Percentiles rank a stretch among this genome's conserved stretches.
These are phyloP conservation scores for Pigoraptor vietnamica DNA, from an alignment of 78 protist genomes.

Conservation along the genomic window DNA sequence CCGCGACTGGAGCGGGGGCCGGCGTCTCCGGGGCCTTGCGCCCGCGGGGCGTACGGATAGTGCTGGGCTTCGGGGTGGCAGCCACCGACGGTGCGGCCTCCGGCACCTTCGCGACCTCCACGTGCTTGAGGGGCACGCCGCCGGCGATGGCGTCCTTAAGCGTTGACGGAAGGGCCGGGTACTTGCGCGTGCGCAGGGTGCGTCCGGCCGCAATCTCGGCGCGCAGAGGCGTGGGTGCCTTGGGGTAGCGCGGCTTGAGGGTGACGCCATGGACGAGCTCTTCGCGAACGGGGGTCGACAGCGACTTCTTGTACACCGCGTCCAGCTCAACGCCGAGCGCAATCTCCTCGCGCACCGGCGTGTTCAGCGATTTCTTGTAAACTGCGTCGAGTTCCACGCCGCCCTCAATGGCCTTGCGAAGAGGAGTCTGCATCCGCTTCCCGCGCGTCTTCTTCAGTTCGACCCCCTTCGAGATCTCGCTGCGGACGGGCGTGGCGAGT, in stretches of 20 bases:
- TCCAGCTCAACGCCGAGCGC: not conserved
- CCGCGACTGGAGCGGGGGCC: not conserved
- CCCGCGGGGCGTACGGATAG: too few species aligned
- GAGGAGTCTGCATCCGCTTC: not conserved
- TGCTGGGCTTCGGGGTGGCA: too few species aligned
- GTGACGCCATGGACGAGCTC: not conserved
- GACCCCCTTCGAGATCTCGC: not conserved
- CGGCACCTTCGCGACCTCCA: too few species aligned
- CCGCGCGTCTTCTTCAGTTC: not conserved
- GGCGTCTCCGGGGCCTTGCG: not conserved
- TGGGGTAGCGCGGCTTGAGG: not conserved
- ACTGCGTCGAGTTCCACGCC: not conserved
- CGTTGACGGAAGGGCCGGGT: not conserved
- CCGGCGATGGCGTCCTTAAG: too few species aligned
- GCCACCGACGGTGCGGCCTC: too few species aligned
- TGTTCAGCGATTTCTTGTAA: not conserved
- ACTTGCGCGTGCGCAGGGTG: not conserved
- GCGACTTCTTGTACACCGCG: not conserved
- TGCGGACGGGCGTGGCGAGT: conserved; percentile 18
- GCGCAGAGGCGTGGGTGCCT: not conserved
- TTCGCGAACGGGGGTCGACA: not conserved
- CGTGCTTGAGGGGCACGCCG: too few species aligned
- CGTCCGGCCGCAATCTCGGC: not conserved
- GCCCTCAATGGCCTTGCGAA: not conserved
- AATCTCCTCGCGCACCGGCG: not conserved